These are phyloP conservation scores for Coemansia sp. DNA, from an alignment of 192 early-diverging fungal genomes.

Conservation along the genomic window DNA sequence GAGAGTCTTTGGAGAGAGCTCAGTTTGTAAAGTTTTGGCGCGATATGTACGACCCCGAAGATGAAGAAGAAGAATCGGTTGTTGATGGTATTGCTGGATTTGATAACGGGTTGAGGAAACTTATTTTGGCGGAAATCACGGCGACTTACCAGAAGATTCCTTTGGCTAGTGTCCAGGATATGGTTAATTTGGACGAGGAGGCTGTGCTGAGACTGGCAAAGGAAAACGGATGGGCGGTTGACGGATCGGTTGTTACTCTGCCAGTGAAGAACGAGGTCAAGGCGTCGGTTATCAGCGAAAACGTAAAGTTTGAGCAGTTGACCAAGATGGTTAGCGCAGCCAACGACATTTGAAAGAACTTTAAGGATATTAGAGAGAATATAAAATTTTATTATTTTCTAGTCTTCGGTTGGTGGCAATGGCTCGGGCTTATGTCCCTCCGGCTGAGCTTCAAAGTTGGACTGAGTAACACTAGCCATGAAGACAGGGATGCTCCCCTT, in stretches of 20 bases:
- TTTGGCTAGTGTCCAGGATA: conserved; percentile 58
- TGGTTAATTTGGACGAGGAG: conserved; percentile 71
- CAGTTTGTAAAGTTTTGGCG: conserved; percentile 78
- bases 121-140: conserved; percentile 73
- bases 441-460: conserved; percentile 58
- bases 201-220: conserved; percentile 64
- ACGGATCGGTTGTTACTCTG: conserved; percentile 63
- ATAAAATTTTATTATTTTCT: neutral
- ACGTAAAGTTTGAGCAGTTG: conserved; percentile 77
- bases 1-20: conserved; percentile 78
- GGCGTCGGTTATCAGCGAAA: conserved; percentile 84
- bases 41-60: conserved; percentile 53
- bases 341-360: conserved; percentile 34
- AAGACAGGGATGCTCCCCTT: conserved; percentile 80
- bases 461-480: conserved; percentile 73
- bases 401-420: neutral
- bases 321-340: conserved; percentile 57
- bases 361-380: no score
- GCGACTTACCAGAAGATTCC: conserved; percentile 85
- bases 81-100: conserved; percentile 71
- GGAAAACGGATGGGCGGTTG: conserved; percentile 67
- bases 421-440: neutral
- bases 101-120: conserved; percentile 70
- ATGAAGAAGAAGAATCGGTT: conserved; percentile 60
- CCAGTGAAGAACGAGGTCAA: conserved; percentile 81